Conservation (phyloP, 345 rosid species). For the Populus tremula region DNA sequence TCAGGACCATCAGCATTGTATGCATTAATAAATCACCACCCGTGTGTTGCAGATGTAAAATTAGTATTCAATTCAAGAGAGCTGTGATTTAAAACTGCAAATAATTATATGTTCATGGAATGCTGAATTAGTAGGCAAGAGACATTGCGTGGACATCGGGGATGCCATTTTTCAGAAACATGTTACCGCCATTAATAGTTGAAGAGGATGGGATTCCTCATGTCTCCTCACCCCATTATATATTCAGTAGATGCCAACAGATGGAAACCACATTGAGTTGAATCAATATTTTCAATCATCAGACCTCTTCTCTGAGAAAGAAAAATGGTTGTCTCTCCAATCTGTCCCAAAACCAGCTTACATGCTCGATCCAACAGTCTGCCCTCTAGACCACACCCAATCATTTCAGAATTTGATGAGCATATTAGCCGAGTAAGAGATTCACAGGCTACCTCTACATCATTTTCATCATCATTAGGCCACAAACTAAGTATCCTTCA, state of each 20-base stretch:
- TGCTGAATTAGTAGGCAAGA: neutral
- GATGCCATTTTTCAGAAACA: neutral
- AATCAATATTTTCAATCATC: neutral
- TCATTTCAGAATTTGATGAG: neutral
- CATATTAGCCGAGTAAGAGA: neutral
- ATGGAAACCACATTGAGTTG: neutral
- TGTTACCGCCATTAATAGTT: neutral
- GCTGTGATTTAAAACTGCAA: neutral
- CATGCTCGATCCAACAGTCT: neutral
- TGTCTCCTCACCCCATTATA: neutral
- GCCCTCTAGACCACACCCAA: neutral
- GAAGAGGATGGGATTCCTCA: neutral
- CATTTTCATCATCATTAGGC: neutral
- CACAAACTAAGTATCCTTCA: neutral
- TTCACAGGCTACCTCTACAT: neutral
- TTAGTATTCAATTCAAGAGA: neutral
- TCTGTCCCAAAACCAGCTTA: neutral
- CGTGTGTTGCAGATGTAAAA: neutral
- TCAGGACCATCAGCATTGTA: neutral
- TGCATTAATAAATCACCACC: neutral
- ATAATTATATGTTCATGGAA: no score
- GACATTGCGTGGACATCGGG: neutral
- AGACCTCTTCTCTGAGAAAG: neutral
- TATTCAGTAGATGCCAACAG: neutral
- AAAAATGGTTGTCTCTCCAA: neutral